A percentile compares a stretch with the other conserved stretches of the same genome.
phyloP scores from a whole-genome alignment of 768 basidiomycete species.

The Boletus sp. region DNA sequence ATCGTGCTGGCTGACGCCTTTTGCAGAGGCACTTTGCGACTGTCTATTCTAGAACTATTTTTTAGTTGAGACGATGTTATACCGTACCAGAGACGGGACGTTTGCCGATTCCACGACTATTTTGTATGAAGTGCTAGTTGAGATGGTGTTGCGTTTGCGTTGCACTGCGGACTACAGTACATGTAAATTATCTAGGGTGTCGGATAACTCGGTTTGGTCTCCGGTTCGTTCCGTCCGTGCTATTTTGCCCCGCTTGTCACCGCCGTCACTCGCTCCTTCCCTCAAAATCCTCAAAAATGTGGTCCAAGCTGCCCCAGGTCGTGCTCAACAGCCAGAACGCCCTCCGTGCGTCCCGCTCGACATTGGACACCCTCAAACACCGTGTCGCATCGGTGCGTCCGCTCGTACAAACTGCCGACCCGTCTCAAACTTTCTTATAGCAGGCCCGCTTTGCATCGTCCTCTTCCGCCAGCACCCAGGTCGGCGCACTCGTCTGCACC shows the following conservation, averaged over 20 bases:
- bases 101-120: conserved; percentile 10
- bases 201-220: conserved; percentile 27
- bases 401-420: conserved; percentile 6
- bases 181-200: conserved; percentile 30
- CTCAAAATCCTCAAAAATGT: conserved; percentile 64
- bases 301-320: conserved; percentile 77
- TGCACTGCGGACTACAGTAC: conserved; percentile 10
- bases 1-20: conserved; percentile 21
- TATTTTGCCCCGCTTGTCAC: conserved; percentile 44
- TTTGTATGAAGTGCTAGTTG: conserved; percentile 19
- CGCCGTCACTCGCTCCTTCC: conserved; percentile 34
- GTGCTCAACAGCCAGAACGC: conserved; percentile 58
- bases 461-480: conserved; percentile 60
- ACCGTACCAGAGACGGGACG: conserved; percentile 11
- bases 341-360: conserved; percentile 44
- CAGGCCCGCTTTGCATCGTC: conserved; percentile 75
- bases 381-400: conserved; percentile 50
- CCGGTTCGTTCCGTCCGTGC: conserved; percentile 48
- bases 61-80: conserved; percentile 5
- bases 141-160: neutral
- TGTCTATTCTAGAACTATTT: conserved; percentile 49
- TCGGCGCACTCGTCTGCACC: conserved; percentile 33
- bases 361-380: conserved; percentile 38
- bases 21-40: conserved; percentile 63
- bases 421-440: conserved; percentile 15